A percentile compares a stretch with the other conserved stretches of the same genome.
Conservation (phyloP, 495 filamentous ascomycete genomes). For the Lineolata rhizophorae region DNA sequence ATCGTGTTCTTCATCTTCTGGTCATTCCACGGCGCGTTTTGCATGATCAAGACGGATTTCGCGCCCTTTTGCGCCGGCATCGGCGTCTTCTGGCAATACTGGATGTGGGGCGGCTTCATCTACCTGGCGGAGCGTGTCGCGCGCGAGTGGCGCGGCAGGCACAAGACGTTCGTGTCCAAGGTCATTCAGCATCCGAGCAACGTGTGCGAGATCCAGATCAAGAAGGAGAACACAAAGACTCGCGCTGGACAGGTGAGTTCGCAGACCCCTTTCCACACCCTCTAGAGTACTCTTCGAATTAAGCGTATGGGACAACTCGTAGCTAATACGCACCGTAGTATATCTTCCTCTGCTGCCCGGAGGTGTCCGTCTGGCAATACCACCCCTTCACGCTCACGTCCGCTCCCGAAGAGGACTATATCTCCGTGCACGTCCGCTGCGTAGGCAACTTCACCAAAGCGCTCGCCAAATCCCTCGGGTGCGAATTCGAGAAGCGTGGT, state of each 20-base stretch:
- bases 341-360: conserved; percentile 64
- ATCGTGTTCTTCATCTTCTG: conserved; percentile 65
- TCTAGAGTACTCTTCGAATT: too few species aligned
- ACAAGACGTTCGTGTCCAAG: conserved; percentile 62
- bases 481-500: conserved; percentile 34
- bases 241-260: conserved; percentile 38
- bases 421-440: conserved; percentile 57
- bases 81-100: conserved; percentile 64
- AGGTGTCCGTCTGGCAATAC: conserved; percentile 60
- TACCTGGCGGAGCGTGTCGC: conserved; percentile 50
- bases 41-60: conserved; percentile 60
- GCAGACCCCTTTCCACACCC: neutral
- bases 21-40: conserved; percentile 60
- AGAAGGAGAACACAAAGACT: conserved; percentile 60
- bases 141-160: conserved; percentile 45
- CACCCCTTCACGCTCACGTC: conserved; percentile 62
- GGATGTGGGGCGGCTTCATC: conserved; percentile 51
- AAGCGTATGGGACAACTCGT: too few species aligned
- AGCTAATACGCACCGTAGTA: conserved; percentile 22
- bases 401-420: conserved; percentile 64
- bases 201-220: conserved; percentile 68
- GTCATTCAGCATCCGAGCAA: conserved; percentile 69
- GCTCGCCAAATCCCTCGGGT: conserved; percentile 42
- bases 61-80: conserved; percentile 45
- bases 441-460: conserved; percentile 45